phyloP scores from a whole-genome alignment of 768 basidiomycete species.

The Neoboletus subvelutipes region DNA sequence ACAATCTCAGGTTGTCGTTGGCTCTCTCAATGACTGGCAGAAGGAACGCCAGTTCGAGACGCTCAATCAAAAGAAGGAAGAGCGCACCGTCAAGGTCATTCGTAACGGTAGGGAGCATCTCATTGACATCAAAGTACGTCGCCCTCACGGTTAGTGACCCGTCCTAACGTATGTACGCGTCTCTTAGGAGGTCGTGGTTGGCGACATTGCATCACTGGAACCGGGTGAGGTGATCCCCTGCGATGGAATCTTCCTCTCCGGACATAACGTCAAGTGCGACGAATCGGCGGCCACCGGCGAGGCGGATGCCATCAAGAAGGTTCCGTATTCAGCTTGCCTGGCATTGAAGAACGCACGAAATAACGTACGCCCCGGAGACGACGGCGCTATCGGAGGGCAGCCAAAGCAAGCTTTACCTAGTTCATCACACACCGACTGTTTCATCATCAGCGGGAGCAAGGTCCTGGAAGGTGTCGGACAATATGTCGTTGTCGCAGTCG shows the following conservation, averaged over 20 bases:
- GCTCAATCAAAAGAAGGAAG: constrained; percentile 94
- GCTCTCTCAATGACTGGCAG: constrained; percentile 96
- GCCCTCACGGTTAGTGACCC: background rate
- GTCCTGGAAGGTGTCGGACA: constrained; percentile 92
- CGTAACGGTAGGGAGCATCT: constrained; percentile 68
- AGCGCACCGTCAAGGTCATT: constrained; percentile 83
- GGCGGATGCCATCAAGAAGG: constrained; percentile 91
- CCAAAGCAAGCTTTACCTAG: constrained; percentile 7
- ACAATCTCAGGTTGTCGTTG: constrained; percentile 70
- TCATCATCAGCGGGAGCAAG: constrained; percentile 88
- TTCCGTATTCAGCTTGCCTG: constrained; percentile 72
- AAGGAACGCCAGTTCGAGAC: constrained; percentile 94
- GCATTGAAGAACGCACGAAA: constrained; percentile 42
- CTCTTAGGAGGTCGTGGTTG: constrained; percentile 83
- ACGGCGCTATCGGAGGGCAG: constrained; percentile 28
- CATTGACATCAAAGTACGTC: constrained; percentile 76
- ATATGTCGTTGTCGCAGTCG: constrained; percentile 92
- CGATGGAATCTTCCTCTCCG: constrained; percentile 90
- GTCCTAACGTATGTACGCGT: constrained; percentile 17
- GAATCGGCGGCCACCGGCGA: constrained; percentile 97
- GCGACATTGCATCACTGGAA: constrained; percentile 88
- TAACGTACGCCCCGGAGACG: constrained; percentile 13
- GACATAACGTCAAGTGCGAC: constrained; percentile 94
- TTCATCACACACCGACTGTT: constrained; percentile 78
- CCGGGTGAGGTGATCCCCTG: constrained; percentile 96